A percentile compares a stretch with the other conserved stretches of the same genome.
Evolutionary conservation across 805 yeast genomes (phyloP).

Genomic region (Ogataea haglerorum): DNA sequence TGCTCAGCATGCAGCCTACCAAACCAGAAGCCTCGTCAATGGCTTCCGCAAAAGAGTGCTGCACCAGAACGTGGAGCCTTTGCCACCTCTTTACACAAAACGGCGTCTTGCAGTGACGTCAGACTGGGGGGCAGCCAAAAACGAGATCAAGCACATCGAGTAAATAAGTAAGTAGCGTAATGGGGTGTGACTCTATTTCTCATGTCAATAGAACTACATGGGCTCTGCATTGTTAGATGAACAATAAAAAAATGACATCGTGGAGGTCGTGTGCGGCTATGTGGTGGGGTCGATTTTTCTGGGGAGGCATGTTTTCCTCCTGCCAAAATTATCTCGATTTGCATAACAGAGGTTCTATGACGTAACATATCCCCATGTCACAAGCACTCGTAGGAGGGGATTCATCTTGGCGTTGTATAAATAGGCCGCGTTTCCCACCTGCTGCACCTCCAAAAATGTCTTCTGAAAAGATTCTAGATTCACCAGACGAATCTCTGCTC

Average conservation of each 20-base stretch:
- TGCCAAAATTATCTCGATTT: slow-evolving; percentile 2
- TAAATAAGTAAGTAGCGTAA: slow-evolving; percentile 2
- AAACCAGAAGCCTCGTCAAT: slow-evolving; percentile 38
- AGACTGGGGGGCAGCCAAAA: slow-evolving; percentile 63
- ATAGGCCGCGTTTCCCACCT: background rate
- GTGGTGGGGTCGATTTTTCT: slow-evolving; percentile 4
- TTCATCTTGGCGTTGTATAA: slow-evolving; percentile 1
- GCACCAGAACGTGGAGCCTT: slow-evolving; percentile 44
- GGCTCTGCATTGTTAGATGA: background rate
- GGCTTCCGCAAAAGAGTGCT: slow-evolving; percentile 45
- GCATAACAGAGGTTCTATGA: slow-evolving; percentile 6
- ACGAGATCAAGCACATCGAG: slow-evolving; percentile 48
- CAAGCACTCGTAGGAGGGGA: background rate
- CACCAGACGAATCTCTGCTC: slow-evolving; percentile 4
- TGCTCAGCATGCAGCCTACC: slow-evolving; percentile 50
- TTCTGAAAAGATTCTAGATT: slow-evolving; percentile 6
- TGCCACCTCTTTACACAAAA: slow-evolving; percentile 55
- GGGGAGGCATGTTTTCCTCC: background rate
- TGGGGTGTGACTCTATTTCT: background rate
- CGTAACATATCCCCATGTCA: slow-evolving; percentile 4
- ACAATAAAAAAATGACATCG: no score
- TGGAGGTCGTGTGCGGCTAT: slow-evolving; percentile 4
- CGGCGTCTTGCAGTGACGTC: slow-evolving; percentile 60
- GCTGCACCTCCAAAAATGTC: background rate
- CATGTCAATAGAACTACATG: no score